A percentile compares a stretch with the other conserved stretches of the same genome.
Evolutionary conservation across 1,284 basidiomycete species (phyloP).

Genomic region (Amylostereum areolatum): DNA sequence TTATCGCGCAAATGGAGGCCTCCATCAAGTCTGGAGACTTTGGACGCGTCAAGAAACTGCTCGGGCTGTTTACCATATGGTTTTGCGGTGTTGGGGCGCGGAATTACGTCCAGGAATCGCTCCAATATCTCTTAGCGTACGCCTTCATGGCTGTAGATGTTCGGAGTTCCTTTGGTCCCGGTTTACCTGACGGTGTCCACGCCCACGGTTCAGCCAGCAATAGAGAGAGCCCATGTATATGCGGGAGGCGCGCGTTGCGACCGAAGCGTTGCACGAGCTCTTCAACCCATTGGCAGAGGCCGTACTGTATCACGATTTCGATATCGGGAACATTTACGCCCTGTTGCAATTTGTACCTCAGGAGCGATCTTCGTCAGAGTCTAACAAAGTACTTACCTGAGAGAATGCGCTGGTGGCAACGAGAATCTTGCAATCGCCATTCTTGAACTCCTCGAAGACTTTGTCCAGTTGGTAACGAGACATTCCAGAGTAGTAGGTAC

Average conservation of each 20-base stretch:
- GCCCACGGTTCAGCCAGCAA: neutral
- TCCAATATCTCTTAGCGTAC: neutral
- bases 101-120: no score
- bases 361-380: neutral
- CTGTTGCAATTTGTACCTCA: neutral
- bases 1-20: neutral
- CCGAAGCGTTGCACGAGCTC: slow-evolving; percentile 2
- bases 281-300: neutral
- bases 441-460: no score
- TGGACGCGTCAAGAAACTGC: neutral
- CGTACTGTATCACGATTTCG: neutral
- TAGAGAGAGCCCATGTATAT: neutral
- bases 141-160: neutral
- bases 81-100: slow-evolving; percentile 11
- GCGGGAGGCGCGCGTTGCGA: neutral
- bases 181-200: neutral
- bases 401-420: neutral
- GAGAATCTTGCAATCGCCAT: no score
- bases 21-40: neutral
- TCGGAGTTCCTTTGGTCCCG: neutral
- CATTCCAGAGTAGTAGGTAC: neutral
- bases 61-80: neutral
- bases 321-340: neutral
- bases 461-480: no score
- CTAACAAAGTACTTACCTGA: neutral